phyloP scores from a whole-genome alignment of 129 eudicot species.

The Daucus carota region DH1_v3.0 NC_030388.2:31413001-31413500 shows the following conservation, averaged over 20 bases:
- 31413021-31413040: background rate
- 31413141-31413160: constrained; percentile 53
- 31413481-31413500: constrained; percentile 65
- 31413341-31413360: constrained; percentile 51
- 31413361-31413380: constrained; percentile 57
- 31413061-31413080: constrained; percentile 20
- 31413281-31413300: constrained; percentile 73
- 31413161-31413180: constrained; percentile 67
- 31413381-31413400: constrained; percentile 55
- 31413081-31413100: constrained; percentile 20
- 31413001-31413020: background rate
- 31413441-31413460: constrained; percentile 85
- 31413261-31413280: constrained; percentile 49
- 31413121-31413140: constrained; percentile 24
- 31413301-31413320: constrained; percentile 13
- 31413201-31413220: constrained; percentile 67
- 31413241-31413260: constrained; percentile 67
- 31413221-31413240: constrained; percentile 70
- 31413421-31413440: constrained; percentile 57
- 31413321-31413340: constrained; percentile 12
- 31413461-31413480: constrained; percentile 47
- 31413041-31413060: constrained; percentile 18
- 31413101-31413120: constrained; percentile 1
- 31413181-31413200: constrained; percentile 68
- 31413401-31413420: constrained; percentile 43